Base-by-base conservation (phyloP, 2,329 filamentous ascomycete species). In the Cadophora sp. region DNA sequence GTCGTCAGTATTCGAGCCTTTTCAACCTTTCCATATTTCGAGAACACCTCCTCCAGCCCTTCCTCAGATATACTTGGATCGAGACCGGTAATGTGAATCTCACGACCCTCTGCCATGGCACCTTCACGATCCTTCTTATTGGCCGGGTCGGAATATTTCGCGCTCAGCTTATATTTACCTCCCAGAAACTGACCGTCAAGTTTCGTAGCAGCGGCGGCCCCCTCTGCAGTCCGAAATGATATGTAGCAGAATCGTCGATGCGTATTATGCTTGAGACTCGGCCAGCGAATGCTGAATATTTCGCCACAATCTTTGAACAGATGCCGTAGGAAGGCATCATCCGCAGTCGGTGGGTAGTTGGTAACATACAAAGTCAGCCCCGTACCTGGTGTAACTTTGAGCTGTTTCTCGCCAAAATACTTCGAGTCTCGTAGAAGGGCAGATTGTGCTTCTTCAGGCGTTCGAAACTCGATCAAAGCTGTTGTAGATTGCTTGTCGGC, bases 231-330 rank as follows among this genome's bases (percentile, higher is more conserved):
- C 59, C 89, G 86, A 78, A 97, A 97, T n/a, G 97, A 93, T 7
- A 97, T 85, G 79, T 99, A 99, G 82, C 94, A 97, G 81, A 99
- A 99, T 27, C 96, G 91, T 37, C 96, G 92, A 74, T 92, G 90
- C 1, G 91, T 90, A 76, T 97, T 95, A 79, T 87, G 94, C 78
- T 97, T 97, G 62, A 99, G 86, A 66, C 93, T 97, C 1, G 96
- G 96, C 81, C 96, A 96, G 26, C 96, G 91, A 63, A 98, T 86
- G 75, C 91, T 92, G 65, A 97, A 84, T 65, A 99, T 90, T 53
- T 95, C 89, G 53, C 96, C 96, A 75, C 90, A 95, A 67, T 87
- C 83, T 69, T 86, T 84, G 79, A 95, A 95, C 3, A 95, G 80
- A 43, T 87, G 79, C 50, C 87, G 87, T 26, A 96, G 85, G 74